Evolutionary conservation across 345 rosid species (phyloP).

Genomic region (Populus alba): DNA sequence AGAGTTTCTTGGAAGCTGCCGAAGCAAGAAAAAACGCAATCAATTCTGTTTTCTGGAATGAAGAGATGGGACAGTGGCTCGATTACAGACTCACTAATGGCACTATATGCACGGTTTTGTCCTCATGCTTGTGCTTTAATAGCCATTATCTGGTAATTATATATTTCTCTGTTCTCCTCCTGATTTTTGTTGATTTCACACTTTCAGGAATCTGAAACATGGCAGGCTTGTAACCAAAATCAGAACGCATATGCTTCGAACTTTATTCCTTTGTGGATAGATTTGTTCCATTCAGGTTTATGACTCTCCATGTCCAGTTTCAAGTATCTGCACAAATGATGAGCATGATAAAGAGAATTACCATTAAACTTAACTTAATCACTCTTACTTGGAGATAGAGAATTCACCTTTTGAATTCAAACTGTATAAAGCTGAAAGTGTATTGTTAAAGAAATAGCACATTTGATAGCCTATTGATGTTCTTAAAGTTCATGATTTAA

Average conservation of each 20-base stretch:
- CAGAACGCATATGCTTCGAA: slow-evolving; percentile 69
- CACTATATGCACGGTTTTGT: slow-evolving; percentile 27
- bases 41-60: slow-evolving; percentile 67
- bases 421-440: neutral
- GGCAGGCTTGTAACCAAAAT: slow-evolving; percentile 66
- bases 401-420: neutral
- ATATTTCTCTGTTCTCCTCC: neutral
- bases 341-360: neutral
- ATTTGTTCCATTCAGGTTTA: slow-evolving; percentile 67
- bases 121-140: neutral
- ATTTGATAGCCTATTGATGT: neutral
- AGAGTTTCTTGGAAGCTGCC: slow-evolving; percentile 51
- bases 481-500: neutral
- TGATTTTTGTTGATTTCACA: neutral
- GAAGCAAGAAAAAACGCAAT: slow-evolving; percentile 58
- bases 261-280: slow-evolving; percentile 78
- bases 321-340: neutral
- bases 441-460: neutral
- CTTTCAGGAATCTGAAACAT: slow-evolving; percentile 49
- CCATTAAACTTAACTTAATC: neutral
- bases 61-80: slow-evolving; percentile 73
- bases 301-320: slow-evolving; percentile 6
- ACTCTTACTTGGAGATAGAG: neutral
- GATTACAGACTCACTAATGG: slow-evolving; percentile 64
- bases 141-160: neutral